Base-by-base conservation (phyloP, 495 filamentous ascomycete genomes). In the Aspergillus ostianus region DNA sequence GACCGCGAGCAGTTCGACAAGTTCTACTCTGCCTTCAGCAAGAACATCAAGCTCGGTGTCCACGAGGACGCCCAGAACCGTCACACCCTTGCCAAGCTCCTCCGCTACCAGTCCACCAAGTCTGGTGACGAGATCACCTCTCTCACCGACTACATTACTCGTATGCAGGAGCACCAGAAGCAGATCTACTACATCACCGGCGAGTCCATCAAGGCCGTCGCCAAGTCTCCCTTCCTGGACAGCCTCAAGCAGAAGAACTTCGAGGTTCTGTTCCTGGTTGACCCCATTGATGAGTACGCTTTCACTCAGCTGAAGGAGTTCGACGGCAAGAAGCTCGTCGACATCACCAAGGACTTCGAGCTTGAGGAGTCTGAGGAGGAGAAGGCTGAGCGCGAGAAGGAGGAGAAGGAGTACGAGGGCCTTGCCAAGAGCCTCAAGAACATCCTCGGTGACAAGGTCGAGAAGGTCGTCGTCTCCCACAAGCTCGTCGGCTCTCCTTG, bases 261-360 rank as follows among this genome's bases (percentile, higher is more conserved):
- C 73, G 94, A 98, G 82, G 95, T 98, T 72, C 87, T 98, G 63
- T 98, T 97, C 93, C 85, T 98, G 60, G 90, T 94, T 73, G 94
- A 98, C 83, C 94, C 94, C 70, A 98, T 98, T 80, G 94, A 98
- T 66, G 94, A 98, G 88, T 98, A 98, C 70, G 94, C 94, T 75
- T 96, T 98, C 90, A 98, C 94, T 67, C 94, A 98, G 85, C 88
- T 98, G 75, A 98, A 98, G 87, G 94, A 98, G 80, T 98, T 96
- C 76, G 94, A 98, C 67, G 89, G 89, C 83, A 98, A 98, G 91
- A 98, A 98, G 87, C 87, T 98, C 29, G 93, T 98, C 73, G 94
- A 98, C 75, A 98, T 98, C 78, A 98, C 94, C 84, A 98, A 98
- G 88, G 94, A 98, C 87, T 98, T 98, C 81, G 94, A 98, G 82